Conservation (phyloP, 352 stramenopile genomes). For the Lagenidium giganteum region DNA sequence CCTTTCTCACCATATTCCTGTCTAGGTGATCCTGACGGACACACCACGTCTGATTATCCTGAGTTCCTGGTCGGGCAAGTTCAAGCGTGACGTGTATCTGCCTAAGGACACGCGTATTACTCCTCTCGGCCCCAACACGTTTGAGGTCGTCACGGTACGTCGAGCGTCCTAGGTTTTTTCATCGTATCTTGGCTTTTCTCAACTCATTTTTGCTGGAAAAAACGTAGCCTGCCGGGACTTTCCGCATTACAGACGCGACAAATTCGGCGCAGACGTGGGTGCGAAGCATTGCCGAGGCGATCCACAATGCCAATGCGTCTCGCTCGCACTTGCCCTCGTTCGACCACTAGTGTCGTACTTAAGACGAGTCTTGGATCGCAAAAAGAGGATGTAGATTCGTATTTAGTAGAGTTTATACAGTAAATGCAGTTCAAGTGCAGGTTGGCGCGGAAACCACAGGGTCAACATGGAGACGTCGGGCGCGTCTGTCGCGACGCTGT, state of each 20-base stretch:
- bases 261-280: slow-evolving; percentile 65
- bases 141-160: slow-evolving; percentile 72
- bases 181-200: not conserved
- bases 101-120: slow-evolving; percentile 63
- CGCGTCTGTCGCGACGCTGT: slow-evolving; percentile 25
- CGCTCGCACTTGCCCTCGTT: slow-evolving; percentile 5
- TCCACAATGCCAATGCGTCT: slow-evolving; percentile 14
- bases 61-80: slow-evolving; percentile 62
- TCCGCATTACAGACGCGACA: slow-evolving; percentile 50
- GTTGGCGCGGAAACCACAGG: slow-evolving; percentile 5
- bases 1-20: not conserved
- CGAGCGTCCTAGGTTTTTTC: not conserved
- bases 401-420: slow-evolving; percentile 7
- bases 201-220: not conserved
- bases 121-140: slow-evolving; percentile 63
- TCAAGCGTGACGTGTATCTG: slow-evolving; percentile 69
- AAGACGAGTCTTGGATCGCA: too few species aligned
- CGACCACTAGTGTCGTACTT: slow-evolving; percentile 12
- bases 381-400: slow-evolving; percentile 6
- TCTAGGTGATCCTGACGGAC: slow-evolving; percentile 65
- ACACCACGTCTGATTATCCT: slow-evolving; percentile 59
- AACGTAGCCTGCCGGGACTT: slow-evolving; percentile 42
- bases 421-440: slow-evolving; percentile 1
- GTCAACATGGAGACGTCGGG: not conserved
- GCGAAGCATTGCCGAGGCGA: slow-evolving; percentile 34